phyloP scores from a whole-genome alignment of 2,329 filamentous ascomycete species.

The Cryphonectria japonica region DNA sequence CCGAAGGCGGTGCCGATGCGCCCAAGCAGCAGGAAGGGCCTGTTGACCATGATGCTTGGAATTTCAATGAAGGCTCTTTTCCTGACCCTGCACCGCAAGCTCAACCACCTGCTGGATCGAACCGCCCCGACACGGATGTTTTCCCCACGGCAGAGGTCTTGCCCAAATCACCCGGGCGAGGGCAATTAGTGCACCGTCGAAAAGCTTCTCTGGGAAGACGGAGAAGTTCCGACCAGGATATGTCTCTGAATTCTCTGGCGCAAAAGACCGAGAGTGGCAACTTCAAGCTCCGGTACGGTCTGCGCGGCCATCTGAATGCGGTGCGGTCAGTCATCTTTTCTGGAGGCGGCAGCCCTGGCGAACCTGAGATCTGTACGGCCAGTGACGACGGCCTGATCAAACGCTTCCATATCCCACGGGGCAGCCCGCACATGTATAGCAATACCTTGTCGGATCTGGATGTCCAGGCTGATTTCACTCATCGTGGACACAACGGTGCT shows the following conservation, averaged over 20 bases:
- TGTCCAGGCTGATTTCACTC: constrained; percentile 91
- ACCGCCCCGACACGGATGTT: constrained; percentile 81
- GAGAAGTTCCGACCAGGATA: constrained; percentile 69
- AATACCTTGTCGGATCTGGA: constrained; percentile 78
- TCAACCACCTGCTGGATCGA: constrained; percentile 54
- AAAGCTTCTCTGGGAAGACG: constrained; percentile 79
- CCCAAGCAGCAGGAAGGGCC: constrained; percentile 50
- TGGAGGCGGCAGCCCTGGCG: constrained; percentile 89
- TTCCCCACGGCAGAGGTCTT: constrained; percentile 83
- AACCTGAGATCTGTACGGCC: constrained; percentile 95
- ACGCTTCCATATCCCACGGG: constrained; percentile 91
- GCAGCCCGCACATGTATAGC: constrained; percentile 55
- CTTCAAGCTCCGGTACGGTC: constrained; percentile 91
- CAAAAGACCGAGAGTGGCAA: constrained; percentile 72
- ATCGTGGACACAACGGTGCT: constrained; percentile 88
- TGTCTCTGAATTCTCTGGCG: constrained; percentile 52
- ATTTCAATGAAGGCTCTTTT: constrained; percentile 81
- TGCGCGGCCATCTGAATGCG: constrained; percentile 90
- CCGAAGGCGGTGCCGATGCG: constrained; percentile 48
- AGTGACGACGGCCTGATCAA: constrained; percentile 97
- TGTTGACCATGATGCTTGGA: constrained; percentile 78
- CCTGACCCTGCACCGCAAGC: constrained; percentile 55
- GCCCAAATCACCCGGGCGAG: constrained; percentile 78
- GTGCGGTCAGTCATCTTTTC: constrained; percentile 96
- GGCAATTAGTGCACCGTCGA: constrained; percentile 71